Conservation (phyloP, 2,329 filamentous ascomycete genomes). For the Dissoconium aciculare region DNA sequence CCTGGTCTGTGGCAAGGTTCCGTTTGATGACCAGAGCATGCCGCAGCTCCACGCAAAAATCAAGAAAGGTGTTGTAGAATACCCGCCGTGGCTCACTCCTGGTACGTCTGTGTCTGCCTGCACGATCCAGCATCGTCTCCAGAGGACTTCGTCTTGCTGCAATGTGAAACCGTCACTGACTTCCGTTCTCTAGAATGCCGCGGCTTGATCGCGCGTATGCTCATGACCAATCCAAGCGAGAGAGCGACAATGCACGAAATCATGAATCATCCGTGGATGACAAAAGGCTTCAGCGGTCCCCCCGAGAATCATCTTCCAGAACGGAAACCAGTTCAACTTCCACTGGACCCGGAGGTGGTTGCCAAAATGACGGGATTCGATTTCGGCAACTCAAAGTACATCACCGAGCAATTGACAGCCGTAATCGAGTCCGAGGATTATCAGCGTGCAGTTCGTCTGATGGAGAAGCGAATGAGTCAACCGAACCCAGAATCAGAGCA, state of each 20-base stretch:
- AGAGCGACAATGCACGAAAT: slow-evolving; percentile 81
- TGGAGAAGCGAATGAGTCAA: slow-evolving; percentile 51
- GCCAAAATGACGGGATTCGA: slow-evolving; percentile 96
- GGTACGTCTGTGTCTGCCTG: slow-evolving; percentile 47
- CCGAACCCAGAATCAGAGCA: slow-evolving; percentile 55
- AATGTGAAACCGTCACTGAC: slow-evolving; percentile 1
- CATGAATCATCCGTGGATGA: slow-evolving; percentile 90
- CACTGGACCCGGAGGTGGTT: slow-evolving; percentile 69
- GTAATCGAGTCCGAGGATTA: slow-evolving; percentile 93
- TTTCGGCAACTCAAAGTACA: slow-evolving; percentile 75
- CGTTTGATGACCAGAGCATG: slow-evolving; percentile 99
- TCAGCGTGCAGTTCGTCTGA: slow-evolving; percentile 61
- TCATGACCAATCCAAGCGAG: slow-evolving; percentile 82
- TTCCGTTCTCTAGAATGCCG: slow-evolving; percentile 57
- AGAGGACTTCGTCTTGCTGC: not conserved
- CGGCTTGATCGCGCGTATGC: slow-evolving; percentile 82
- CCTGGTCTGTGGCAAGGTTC: slow-evolving; percentile 90
- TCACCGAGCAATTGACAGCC: slow-evolving; percentile 65
- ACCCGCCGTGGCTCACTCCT: slow-evolving; percentile 79
- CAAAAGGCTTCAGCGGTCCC: slow-evolving; percentile 71
- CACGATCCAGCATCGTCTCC: too few species aligned
- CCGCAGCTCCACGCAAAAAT: slow-evolving; percentile 96
- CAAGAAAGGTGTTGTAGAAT: slow-evolving; percentile 91
- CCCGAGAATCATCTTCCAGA: slow-evolving; percentile 79
- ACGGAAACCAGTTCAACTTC: slow-evolving; percentile 72